phyloP scores from a whole-genome alignment of 106 monocot genomes.

The Allium sativum region DNA sequence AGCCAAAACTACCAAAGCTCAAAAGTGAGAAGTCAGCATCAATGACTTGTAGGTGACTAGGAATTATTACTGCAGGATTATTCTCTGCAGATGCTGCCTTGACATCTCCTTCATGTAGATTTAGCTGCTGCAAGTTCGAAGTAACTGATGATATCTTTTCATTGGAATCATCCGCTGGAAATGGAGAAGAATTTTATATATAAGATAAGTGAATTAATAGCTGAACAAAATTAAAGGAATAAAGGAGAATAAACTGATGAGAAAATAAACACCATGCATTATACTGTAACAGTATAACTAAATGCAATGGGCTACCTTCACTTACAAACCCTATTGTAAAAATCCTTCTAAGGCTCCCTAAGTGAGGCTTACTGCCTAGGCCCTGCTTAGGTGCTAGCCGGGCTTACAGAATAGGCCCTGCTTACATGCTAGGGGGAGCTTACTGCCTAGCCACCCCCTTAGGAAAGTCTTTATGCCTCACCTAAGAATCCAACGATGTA shows the following conservation, averaged over 20 bases:
- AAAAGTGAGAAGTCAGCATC: slow-evolving; percentile 71
- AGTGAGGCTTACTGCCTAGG: too few relatives aligned
- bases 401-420: too few relatives aligned
- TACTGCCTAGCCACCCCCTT: too few relatives aligned
- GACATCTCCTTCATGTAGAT: slow-evolving; percentile 41
- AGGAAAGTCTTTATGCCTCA: too few relatives aligned
- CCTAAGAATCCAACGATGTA: too few relatives aligned
- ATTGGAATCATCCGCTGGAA: slow-evolving; percentile 44
- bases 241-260: not conserved
- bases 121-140: slow-evolving; percentile 50
- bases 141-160: slow-evolving; percentile 41
- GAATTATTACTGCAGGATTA: slow-evolving; percentile 80
- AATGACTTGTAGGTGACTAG: slow-evolving; percentile 67
- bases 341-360: too few relatives aligned
- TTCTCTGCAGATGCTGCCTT: slow-evolving; percentile 28
- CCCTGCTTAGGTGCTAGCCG: too few relatives aligned
- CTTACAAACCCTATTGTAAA: too few relatives aligned
- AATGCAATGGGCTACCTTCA: too few relatives aligned
- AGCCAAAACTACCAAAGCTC: slow-evolving; percentile 94
- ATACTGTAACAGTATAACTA: too few relatives aligned
- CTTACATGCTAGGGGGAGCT: too few relatives aligned
- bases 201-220: slow-evolving; percentile 8
- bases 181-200: slow-evolving; percentile 17
- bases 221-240: not conserved
- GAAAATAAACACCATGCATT: too few relatives aligned